These are phyloP conservation scores for Thraustotheca clavata DNA, from an alignment of 352 stramenopile species.

Conservation along the genomic window DNA sequence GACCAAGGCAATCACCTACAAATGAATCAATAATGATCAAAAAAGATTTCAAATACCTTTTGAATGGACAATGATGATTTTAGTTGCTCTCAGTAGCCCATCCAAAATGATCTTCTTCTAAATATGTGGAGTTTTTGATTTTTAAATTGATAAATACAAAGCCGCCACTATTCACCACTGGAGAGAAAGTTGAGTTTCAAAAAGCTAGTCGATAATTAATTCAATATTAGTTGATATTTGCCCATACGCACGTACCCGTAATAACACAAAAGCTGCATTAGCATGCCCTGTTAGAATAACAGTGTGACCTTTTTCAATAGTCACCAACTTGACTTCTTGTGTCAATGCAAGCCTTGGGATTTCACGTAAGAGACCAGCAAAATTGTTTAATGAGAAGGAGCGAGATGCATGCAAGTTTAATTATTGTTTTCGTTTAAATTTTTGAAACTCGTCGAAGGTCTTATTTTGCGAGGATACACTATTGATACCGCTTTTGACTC, in stretches of 20 bases:
- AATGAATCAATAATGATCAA: background rate
- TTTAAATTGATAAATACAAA: slow-evolving; percentile 18
- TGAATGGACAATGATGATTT: slow-evolving; percentile 2
- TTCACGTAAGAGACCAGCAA: no score
- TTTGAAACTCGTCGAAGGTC: no score
- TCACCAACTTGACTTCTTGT: slow-evolving; percentile 13
- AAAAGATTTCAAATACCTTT: background rate
- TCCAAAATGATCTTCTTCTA: background rate
- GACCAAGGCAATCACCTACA: background rate
- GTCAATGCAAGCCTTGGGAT: slow-evolving; percentile 13
- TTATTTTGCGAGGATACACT: no score
- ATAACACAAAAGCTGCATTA: background rate
- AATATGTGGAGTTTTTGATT: background rate
- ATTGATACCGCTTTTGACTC: no score
- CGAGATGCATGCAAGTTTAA: no score
- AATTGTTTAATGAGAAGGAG: no score
- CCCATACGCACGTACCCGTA: slow-evolving; percentile 3
- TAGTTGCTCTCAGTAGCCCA: background rate
- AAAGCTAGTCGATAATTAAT: background rate
- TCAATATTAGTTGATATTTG: background rate
- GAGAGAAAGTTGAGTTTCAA: background rate
- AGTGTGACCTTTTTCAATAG: background rate
- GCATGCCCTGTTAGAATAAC: background rate
- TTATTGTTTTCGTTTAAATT: no score
- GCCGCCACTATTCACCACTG: background rate